phyloP scores from a whole-genome alignment of 345 rosid species.

The Hypericum perforatum region DNA sequence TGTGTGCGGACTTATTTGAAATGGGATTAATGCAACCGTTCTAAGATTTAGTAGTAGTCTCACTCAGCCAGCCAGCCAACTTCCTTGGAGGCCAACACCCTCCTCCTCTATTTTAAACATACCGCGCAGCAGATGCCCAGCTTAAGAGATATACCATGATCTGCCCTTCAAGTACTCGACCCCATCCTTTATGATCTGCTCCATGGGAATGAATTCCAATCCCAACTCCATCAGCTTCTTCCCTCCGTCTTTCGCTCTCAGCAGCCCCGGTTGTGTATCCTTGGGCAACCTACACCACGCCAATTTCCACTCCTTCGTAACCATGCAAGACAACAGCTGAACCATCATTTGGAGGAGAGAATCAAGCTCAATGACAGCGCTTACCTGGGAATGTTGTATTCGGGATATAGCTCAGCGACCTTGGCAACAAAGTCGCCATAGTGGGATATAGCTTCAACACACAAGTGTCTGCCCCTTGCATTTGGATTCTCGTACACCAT shows the following conservation, averaged over 20 bases:
- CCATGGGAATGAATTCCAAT: constrained; percentile 64
- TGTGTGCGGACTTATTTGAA: no score
- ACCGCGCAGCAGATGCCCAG: background rate
- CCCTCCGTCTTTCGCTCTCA: constrained; percentile 54
- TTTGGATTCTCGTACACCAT: constrained; percentile 72
- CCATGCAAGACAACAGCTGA: no score
- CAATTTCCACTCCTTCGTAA: no score
- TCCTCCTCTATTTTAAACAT: no score
- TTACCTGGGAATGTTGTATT: constrained; percentile 68
- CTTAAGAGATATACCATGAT: constrained; percentile 54
- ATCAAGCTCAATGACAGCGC: background rate
- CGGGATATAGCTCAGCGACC: constrained; percentile 90
- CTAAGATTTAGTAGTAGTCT: no score
- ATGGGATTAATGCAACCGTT: no score
- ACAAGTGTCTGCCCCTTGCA: constrained; percentile 76
- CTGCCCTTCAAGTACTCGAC: constrained; percentile 64
- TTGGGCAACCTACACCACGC: constrained; percentile 40
- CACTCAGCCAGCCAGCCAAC: no score
- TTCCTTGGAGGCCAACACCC: no score
- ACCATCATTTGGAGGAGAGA: no score
- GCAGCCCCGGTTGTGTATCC: constrained; percentile 73
- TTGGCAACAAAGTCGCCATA: constrained; percentile 83
- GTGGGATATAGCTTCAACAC: constrained; percentile 81
- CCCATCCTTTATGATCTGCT: constrained; percentile 69
- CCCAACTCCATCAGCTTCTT: constrained; percentile 76